Percentiles rank a stretch among this genome's conserved stretches.
Evolutionary conservation across 129 eudicot genomes (phyloP).

Genomic region (Arctium lappa): DNA sequence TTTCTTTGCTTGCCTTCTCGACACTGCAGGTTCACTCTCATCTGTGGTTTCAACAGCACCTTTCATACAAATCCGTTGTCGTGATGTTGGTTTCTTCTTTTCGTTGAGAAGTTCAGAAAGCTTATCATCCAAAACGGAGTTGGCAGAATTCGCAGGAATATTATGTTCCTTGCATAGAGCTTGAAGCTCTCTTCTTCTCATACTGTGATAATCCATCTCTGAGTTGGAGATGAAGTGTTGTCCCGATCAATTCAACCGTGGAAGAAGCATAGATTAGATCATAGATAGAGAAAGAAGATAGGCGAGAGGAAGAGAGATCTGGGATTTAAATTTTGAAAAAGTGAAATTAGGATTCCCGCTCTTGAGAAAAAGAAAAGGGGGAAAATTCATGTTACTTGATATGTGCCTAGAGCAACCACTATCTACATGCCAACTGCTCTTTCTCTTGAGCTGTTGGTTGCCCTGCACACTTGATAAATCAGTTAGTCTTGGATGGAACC

Average conservation of each 20-base stretch:
- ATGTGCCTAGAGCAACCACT: too few species aligned
- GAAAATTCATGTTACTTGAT: too few species aligned
- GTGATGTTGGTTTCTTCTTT: constrained; percentile 26
- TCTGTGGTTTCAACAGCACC: constrained; percentile 26
- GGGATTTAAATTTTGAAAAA: constrained; percentile 9
- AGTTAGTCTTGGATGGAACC: too few species aligned
- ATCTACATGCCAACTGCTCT: too few species aligned
- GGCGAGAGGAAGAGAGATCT: neutral
- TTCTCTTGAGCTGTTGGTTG: too few species aligned
- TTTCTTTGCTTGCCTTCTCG: constrained; percentile 55
- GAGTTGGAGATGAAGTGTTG: constrained; percentile 32
- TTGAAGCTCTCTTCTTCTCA: constrained; percentile 68
- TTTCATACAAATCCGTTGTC: constrained; percentile 44
- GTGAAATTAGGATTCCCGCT: constrained; percentile 38
- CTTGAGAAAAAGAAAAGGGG: constrained; percentile 1
- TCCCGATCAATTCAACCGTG: neutral
- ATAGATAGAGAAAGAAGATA: neutral
- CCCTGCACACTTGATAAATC: too few species aligned
- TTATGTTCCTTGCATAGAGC: constrained; percentile 62
- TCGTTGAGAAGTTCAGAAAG: constrained; percentile 55
- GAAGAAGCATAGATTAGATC: constrained; percentile 5
- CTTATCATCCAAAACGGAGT: constrained; percentile 59
- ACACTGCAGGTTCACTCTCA: constrained; percentile 37
- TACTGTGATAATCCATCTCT: constrained; percentile 70
- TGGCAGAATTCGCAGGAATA: constrained; percentile 62